Evolutionary conservation across 106 monocot species (phyloP).

Genomic region (Dendrobium nobile): DNA sequence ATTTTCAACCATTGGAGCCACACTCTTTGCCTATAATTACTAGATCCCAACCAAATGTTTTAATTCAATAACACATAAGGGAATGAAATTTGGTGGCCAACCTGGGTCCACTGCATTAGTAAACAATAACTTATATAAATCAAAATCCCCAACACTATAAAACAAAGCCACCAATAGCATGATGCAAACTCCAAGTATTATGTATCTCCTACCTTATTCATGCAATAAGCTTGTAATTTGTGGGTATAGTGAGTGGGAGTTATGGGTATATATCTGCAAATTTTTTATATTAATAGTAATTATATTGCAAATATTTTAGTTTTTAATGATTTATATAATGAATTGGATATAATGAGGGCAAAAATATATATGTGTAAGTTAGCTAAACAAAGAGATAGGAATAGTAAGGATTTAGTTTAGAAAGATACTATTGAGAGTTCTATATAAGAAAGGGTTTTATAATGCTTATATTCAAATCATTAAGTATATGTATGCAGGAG

Average conservation of each 20-base stretch:
- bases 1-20: neutral
- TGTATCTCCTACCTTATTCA: neutral
- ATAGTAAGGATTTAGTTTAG: too few species aligned
- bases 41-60: neutral
- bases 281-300: neutral
- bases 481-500: too few species aligned
- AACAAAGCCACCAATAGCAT: neutral
- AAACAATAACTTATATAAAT: neutral
- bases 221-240: neutral
- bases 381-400: too few species aligned
- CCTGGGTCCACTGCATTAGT: neutral
- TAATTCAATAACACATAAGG: neutral
- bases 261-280: neutral
- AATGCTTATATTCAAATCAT: too few species aligned
- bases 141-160: neutral
- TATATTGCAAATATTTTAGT: too few species aligned
- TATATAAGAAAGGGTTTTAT: too few species aligned
- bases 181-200: neutral
- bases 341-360: too few species aligned
- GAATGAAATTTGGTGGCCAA: neutral
- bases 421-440: too few species aligned
- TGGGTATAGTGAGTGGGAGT: neutral
- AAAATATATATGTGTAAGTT: too few species aligned
- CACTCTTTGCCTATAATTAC: neutral
- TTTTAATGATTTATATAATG: too few species aligned